A percentile compares a stretch with the other conserved stretches of the same genome.
Evolutionary conservation across 2,329 filamentous ascomycete species (phyloP).

Genomic region (Colletotrichum sp.): DNA sequence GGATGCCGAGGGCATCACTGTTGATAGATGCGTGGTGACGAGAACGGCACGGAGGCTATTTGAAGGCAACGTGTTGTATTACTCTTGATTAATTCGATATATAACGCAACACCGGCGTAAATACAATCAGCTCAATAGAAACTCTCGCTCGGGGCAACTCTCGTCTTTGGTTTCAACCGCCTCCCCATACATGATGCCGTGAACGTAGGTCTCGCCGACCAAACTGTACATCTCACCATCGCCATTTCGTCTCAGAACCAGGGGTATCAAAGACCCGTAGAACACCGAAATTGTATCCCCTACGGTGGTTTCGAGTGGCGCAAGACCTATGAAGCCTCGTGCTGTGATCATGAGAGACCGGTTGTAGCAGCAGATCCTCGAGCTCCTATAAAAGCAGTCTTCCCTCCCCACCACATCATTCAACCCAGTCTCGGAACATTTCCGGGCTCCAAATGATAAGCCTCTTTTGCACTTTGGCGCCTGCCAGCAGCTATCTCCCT

Average conservation of each 20-base stretch:
- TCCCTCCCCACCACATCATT: neutral
- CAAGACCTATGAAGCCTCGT: neutral
- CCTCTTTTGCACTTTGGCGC: neutral
- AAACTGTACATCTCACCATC: neutral
- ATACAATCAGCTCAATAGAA: neutral
- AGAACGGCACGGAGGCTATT: slow-evolving; percentile 36
- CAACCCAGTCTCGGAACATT: neutral
- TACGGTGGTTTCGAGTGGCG: neutral
- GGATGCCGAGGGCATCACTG: slow-evolving; percentile 19
- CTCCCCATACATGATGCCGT: neutral
- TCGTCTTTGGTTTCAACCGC: neutral
- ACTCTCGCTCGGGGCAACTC: neutral
- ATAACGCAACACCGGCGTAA: neutral
- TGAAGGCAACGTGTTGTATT: slow-evolving; percentile 34
- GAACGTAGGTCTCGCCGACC: neutral
- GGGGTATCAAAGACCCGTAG: neutral
- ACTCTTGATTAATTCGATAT: neutral
- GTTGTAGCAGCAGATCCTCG: neutral
- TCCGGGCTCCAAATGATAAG: neutral
- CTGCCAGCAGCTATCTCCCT: neutral
- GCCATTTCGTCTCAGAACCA: neutral
- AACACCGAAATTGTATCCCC: neutral
- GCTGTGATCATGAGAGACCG: neutral
- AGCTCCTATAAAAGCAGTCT: neutral
- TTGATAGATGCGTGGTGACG: slow-evolving; percentile 32